Evolutionary conservation across 2,329 filamentous ascomycete species (phyloP).

Genomic region (Sclerotinia sclerotiorum): DNA sequence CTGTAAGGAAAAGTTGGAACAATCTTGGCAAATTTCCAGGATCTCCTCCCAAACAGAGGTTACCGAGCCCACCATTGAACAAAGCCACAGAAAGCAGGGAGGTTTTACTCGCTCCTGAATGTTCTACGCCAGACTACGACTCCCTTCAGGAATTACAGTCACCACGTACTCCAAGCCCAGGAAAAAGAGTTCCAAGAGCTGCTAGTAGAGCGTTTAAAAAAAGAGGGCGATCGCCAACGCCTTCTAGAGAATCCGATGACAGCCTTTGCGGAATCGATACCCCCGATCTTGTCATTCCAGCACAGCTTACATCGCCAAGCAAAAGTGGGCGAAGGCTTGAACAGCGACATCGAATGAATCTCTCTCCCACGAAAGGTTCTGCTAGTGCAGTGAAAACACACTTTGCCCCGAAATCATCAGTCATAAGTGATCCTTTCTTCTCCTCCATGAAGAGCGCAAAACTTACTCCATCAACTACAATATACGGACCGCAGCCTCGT

Average conservation of each 20-base stretch:
- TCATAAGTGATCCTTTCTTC: conserved; percentile 33
- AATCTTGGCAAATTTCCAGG: conserved; percentile 20
- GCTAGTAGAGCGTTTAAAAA: conserved; percentile 15
- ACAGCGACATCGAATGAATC: conserved; percentile 24
- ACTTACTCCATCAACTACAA: conserved; percentile 20
- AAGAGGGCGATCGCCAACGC: conserved; percentile 25
- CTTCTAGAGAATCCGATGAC: conserved; percentile 32
- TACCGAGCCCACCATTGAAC: conserved; percentile 30
- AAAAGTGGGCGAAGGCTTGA: conserved; percentile 26
- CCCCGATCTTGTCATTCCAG: conserved; percentile 32
- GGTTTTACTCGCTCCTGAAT: conserved; percentile 25
- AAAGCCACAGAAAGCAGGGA: conserved; percentile 31
- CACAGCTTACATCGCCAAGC: conserved; percentile 33
- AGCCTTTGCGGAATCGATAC: conserved; percentile 32
- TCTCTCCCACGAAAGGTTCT: conserved; percentile 27
- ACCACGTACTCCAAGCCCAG: conserved; percentile 28
- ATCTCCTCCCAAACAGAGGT: conserved; percentile 30
- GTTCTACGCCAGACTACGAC: conserved; percentile 27
- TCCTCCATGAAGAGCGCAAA: conserved; percentile 30
- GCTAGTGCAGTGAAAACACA: conserved; percentile 8
- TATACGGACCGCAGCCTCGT: conserved; percentile 29
- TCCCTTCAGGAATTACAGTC: conserved; percentile 29
- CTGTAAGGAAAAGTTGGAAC: conserved; percentile 9
- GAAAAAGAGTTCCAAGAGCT: conserved; percentile 24
- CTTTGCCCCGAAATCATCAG: neutral